Conservation (phyloP, 495 filamentous ascomycete genomes). For the Trypethelium eluteriae region DNA sequence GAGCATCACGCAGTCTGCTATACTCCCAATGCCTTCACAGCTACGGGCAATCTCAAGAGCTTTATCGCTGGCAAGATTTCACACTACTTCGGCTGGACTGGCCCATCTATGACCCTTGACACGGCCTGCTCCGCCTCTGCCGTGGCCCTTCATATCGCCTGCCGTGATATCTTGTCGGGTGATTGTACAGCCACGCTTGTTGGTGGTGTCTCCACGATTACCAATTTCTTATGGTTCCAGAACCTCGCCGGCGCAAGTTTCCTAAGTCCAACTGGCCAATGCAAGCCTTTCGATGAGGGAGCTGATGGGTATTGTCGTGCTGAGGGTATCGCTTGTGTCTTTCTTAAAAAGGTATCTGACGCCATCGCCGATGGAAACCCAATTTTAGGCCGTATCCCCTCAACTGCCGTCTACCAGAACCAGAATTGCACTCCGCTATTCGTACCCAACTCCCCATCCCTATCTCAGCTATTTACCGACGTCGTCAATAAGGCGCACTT, state of each 20-base stretch:
- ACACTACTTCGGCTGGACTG: conserved; percentile 9
- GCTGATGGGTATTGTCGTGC: neutral
- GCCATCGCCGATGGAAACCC: conserved; percentile 6
- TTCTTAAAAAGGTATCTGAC: neutral
- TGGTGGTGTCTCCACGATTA: conserved; percentile 18
- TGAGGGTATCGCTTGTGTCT: neutral
- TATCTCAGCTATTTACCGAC: neutral
- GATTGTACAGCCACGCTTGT: neutral
- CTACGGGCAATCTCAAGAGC: conserved; percentile 16
- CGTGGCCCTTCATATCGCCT: neutral
- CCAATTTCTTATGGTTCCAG: neutral
- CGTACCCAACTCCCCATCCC: conserved; percentile 24
- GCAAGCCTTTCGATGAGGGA: neutral
- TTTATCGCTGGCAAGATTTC: conserved; percentile 26
- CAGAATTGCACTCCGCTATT: conserved; percentile 31
- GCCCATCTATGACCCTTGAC: conserved; percentile 3
- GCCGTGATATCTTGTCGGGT: neutral
- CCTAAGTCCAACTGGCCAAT: neutral
- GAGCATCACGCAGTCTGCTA: conserved; percentile 14
- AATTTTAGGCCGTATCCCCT: neutral
- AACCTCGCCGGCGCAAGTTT: neutral
- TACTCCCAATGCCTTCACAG: conserved; percentile 8
- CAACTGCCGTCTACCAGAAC: conserved; percentile 30
- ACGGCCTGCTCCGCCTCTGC: conserved; percentile 9
- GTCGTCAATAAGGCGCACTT: neutral